These are phyloP conservation scores for Eimeria acervulina DNA, from an alignment of 169 alveolate genomes.

Conservation along the genomic window DNA sequence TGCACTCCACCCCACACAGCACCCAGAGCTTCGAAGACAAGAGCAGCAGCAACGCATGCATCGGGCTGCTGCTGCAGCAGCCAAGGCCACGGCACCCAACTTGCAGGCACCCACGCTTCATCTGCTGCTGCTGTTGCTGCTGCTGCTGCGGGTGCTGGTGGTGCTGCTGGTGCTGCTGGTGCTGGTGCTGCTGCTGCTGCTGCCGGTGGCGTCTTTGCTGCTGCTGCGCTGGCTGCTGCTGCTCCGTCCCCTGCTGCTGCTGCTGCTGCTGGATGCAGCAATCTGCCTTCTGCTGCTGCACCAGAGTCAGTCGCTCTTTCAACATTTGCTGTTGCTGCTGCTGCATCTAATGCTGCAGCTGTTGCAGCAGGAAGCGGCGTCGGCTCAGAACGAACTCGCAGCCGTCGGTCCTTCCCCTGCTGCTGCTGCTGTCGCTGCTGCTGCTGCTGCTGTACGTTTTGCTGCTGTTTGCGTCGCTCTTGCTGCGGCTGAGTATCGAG, in stretches of 20 bases:
- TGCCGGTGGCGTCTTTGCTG: background rate
- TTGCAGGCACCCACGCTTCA: background rate
- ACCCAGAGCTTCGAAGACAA: background rate
- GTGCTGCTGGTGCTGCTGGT: background rate
- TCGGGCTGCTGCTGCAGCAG: slow-evolving; percentile 54
- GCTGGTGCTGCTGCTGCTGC: slow-evolving; percentile 21
- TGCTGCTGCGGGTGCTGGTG: slow-evolving; percentile 15
- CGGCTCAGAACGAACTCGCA: background rate
- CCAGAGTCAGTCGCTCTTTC: background rate
- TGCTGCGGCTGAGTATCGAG: background rate
- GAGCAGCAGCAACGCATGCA: slow-evolving; percentile 53
- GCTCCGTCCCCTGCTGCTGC: background rate
- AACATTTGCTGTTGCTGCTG: background rate
- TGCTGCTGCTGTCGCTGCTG: slow-evolving; percentile 7
- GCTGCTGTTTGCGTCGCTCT: background rate
- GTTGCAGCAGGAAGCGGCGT: background rate
- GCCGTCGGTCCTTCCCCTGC: slow-evolving; percentile 8
- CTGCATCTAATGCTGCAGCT: slow-evolving; percentile 27
- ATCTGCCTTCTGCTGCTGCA: background rate
- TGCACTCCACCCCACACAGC: background rate
- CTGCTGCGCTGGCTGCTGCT: background rate
- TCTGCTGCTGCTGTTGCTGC: slow-evolving; percentile 21
- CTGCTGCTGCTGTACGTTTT: background rate
- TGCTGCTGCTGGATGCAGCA: background rate
- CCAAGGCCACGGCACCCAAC: slow-evolving; percentile 18